phyloP scores from a whole-genome alignment of 176 grass and related monocot genomes.

The Miscanthus lutarioriparius region DNA sequence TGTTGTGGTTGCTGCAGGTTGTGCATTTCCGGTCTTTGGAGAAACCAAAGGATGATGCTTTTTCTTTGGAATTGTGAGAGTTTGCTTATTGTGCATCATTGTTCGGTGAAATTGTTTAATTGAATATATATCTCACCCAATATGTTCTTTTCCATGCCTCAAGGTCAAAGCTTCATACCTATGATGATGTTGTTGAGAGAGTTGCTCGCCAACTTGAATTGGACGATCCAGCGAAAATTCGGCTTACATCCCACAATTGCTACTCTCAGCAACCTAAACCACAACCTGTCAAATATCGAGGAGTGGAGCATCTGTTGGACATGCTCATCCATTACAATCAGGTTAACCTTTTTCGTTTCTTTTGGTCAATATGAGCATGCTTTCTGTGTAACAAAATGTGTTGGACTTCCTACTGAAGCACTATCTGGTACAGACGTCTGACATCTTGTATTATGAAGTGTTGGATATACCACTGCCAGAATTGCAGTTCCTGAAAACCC shows the following conservation, averaged over 20 bases:
- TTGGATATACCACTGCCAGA: constrained; percentile 94
- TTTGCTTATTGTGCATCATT: constrained; percentile 1
- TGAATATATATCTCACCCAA: not conserved
- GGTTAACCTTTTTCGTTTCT: constrained; percentile 40
- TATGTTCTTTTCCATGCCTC: constrained; percentile 27
- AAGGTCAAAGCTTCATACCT: constrained; percentile 88
- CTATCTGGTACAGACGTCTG: constrained; percentile 60
- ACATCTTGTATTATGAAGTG: constrained; percentile 95
- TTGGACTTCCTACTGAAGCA: constrained; percentile 16
- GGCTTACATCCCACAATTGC: constrained; percentile 90
- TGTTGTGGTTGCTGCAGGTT: constrained; percentile 48
- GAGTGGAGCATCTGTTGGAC: constrained; percentile 79
- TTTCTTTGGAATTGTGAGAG: constrained; percentile 76
- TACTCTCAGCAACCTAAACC: constrained; percentile 99
- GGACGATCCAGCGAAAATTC: constrained; percentile 88
- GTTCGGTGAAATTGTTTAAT: constrained; percentile 34
- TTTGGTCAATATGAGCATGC: constrained; percentile 27
- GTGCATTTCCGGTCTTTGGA: constrained; percentile 89
- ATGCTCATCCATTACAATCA: constrained; percentile 96
- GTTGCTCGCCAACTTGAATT: constrained; percentile 67
- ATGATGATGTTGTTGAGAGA: constrained; percentile 89
- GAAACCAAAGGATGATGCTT: constrained; percentile 91
- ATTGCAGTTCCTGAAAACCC: constrained; percentile 88
- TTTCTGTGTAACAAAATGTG: constrained; percentile 16
- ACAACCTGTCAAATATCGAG: constrained; percentile 79